Percentiles rank a stretch among this genome's conserved stretches.
These are phyloP conservation scores for Sporothrix brunneoviolacea DNA, from an alignment of 2,329 filamentous ascomycete species.

Conservation along the genomic window DNA sequence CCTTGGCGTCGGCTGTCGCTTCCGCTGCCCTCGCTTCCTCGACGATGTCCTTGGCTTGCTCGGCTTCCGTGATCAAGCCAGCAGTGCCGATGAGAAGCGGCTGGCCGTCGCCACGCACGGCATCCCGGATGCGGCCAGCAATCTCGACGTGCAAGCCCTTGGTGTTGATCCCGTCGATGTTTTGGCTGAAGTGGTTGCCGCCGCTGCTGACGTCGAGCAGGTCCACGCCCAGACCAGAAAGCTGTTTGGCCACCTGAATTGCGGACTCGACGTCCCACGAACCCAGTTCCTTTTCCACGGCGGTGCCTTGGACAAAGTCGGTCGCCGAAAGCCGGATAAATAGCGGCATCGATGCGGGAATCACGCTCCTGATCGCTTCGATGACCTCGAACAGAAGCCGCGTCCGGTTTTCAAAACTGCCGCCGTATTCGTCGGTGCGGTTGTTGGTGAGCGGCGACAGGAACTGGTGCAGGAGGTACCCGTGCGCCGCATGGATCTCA, in stretches of 20 bases:
- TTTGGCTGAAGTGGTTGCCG: constrained; percentile 55
- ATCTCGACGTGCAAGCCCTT: too few relatives aligned
- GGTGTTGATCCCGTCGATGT: constrained; percentile 49
- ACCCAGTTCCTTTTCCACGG: constrained; percentile 41
- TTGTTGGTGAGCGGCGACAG: constrained; percentile 63
- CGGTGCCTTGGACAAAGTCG: constrained; percentile 65
- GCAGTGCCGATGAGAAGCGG: too few relatives aligned
- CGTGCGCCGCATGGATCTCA: constrained; percentile 72
- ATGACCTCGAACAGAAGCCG: constrained; percentile 62
- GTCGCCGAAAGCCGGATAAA: constrained; percentile 68
- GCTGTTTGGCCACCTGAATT: constrained; percentile 52
- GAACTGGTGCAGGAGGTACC: constrained; percentile 68
- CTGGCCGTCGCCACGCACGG: too few relatives aligned
- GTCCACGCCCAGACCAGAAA: constrained; percentile 64
- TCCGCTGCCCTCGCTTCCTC: too few relatives aligned
- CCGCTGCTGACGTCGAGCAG: constrained; percentile 66
- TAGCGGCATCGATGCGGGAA: constrained; percentile 63
- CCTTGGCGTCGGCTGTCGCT: too few relatives aligned
- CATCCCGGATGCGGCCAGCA: too few relatives aligned
- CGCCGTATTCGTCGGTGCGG: constrained; percentile 63
- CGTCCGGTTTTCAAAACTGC: constrained; percentile 63
- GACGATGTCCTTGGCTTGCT: too few relatives aligned
- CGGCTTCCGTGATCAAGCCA: too few relatives aligned
- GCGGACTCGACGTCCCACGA: constrained; percentile 64
- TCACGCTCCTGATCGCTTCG: constrained; percentile 50